Evolutionary conservation across 352 stramenopile species (phyloP).

Genomic region (Phytophthora quininea): DNA sequence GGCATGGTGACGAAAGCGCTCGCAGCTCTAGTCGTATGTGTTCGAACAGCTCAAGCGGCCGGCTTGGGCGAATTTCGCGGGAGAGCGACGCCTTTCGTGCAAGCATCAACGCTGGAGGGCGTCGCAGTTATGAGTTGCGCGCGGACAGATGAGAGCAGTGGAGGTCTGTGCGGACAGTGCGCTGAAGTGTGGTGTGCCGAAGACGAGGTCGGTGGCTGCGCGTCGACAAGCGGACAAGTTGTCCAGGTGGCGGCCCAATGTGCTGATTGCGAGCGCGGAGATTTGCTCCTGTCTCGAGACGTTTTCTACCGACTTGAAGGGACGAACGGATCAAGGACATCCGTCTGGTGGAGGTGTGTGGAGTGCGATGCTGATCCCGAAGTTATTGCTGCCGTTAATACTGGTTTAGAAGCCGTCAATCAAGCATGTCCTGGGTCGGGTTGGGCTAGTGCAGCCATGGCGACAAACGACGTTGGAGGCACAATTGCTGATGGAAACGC

Average conservation of each 20-base stretch:
- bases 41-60: conserved; percentile 1
- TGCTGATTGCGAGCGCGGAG: conserved; percentile 5
- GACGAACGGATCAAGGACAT: neutral
- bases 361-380: conserved; percentile 10
- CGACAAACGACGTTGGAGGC: neutral
- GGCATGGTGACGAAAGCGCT: conserved; percentile 20
- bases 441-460: neutral
- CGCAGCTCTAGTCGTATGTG: neutral
- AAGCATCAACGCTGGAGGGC: neutral
- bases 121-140: conserved; percentile 22
- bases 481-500: neutral
- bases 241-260: conserved; percentile 25
- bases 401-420: neutral
- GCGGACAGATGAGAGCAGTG: conserved; percentile 1
- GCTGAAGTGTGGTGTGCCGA: conserved; percentile 31
- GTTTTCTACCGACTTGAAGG: conserved; percentile 7
- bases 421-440: neutral
- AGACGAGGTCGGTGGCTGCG: conserved; percentile 1
- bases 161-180: conserved; percentile 22
- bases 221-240: conserved; percentile 10
- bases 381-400: neutral
- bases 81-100: conserved; percentile 1
- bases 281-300: conserved; percentile 19
- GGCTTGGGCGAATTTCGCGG: conserved; percentile 10
- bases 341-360: conserved; percentile 33